A percentile compares a stretch with the other conserved stretches of the same genome.
phyloP scores from a whole-genome alignment of 495 filamentous ascomycete species.

The Venustampulla echinocandica region DNA sequence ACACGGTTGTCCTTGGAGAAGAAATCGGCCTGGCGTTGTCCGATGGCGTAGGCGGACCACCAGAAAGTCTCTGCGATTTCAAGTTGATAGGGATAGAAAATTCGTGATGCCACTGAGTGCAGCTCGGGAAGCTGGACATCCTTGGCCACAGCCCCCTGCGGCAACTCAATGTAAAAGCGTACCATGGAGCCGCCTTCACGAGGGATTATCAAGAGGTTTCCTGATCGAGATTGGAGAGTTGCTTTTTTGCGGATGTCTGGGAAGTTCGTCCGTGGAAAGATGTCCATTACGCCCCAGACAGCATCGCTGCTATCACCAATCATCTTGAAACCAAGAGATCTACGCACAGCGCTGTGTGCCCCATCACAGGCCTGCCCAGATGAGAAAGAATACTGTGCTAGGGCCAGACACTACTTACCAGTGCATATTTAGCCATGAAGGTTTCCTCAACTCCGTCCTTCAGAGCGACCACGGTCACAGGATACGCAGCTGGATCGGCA shows the following conservation, averaged over 20 bases:
- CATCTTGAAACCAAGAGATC: constrained; percentile 60
- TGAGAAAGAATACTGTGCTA: too few relatives aligned
- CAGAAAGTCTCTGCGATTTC: constrained; percentile 39
- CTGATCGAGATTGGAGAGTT: constrained; percentile 43
- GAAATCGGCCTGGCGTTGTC: constrained; percentile 48
- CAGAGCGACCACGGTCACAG: constrained; percentile 42
- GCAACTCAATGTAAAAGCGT: constrained; percentile 56
- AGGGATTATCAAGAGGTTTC: constrained; percentile 54
- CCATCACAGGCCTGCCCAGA: constrained; percentile 62
- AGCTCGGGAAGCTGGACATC: constrained; percentile 48
- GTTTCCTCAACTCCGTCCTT: not conserved
- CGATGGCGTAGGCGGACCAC: constrained; percentile 60
- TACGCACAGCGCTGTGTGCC: constrained; percentile 61
- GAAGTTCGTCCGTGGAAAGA: constrained; percentile 65
- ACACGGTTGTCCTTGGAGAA: constrained; percentile 50
- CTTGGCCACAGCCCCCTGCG: constrained; percentile 24
- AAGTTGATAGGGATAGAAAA: constrained; percentile 44
- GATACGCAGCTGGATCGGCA: constrained; percentile 37
- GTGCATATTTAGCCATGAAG: not conserved
- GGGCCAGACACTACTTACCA: not conserved
- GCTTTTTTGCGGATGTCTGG: constrained; percentile 60
- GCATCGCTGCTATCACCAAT: constrained; percentile 66
- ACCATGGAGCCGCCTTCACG: constrained; percentile 54
- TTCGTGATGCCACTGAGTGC: constrained; percentile 46
- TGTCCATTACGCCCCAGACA: constrained; percentile 80